These are phyloP conservation scores for Hibiscus syriacus DNA, from an alignment of 345 rosid genomes.

Conservation along the genomic window DNA sequence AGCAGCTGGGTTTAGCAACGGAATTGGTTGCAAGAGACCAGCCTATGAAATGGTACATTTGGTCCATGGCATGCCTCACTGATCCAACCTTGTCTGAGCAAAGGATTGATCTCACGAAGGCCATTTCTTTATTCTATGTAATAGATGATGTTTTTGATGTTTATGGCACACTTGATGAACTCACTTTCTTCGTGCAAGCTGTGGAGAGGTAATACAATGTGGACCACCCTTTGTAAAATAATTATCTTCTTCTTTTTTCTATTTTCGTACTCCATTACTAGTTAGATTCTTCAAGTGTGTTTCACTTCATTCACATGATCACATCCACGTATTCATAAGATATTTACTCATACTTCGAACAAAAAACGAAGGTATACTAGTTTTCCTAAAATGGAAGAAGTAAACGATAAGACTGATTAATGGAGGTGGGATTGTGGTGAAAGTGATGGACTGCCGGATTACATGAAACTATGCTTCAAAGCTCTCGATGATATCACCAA, in stretches of 20 bases:
- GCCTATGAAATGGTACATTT: conserved; percentile 45
- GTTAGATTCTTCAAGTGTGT: too few relatives aligned
- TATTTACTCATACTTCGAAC: too few relatives aligned
- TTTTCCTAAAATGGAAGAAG: background rate
- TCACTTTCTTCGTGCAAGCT: conserved; percentile 34
- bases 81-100: conserved; percentile 39
- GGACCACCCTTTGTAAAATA: too few relatives aligned
- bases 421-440: conserved; percentile 36
- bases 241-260: too few relatives aligned
- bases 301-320: too few relatives aligned
- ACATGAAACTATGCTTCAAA: conserved; percentile 35
- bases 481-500: conserved; percentile 33
- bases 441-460: conserved; percentile 25
- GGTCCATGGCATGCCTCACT: conserved; percentile 38
- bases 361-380: too few relatives aligned
- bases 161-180: conserved; percentile 36
- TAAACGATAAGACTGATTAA: background rate
- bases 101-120: conserved; percentile 42
- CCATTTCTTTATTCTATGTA: conserved; percentile 44
- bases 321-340: background rate
- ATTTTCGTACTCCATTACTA: too few relatives aligned
- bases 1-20: conserved; percentile 32
- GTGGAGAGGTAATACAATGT: conserved; percentile 24
- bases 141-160: conserved; percentile 55
- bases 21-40: conserved; percentile 46